Conservation (phyloP, 192 early-diverging fungal species). For the Umbelopsis sp. region DNA sequence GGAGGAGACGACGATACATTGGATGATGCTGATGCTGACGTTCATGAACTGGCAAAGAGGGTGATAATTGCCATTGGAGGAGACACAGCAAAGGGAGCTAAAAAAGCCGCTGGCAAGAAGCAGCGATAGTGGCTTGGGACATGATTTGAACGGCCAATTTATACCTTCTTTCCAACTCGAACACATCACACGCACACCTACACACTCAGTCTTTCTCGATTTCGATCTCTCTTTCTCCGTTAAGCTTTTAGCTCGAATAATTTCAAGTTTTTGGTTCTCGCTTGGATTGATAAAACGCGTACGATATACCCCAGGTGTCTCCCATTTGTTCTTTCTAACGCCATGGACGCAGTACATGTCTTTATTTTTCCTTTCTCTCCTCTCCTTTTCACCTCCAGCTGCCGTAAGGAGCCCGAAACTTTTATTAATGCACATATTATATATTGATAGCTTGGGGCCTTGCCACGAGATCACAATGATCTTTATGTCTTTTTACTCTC, state of each 20-base stretch:
- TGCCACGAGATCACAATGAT: background rate
- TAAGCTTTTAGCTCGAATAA: background rate
- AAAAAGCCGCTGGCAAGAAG: slow-evolving; percentile 11
- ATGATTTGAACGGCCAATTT: background rate
- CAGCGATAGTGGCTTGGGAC: slow-evolving; percentile 4
- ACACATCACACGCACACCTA: too few species aligned
- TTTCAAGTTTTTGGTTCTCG: too few species aligned
- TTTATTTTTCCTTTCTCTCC: background rate
- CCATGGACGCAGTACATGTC: background rate
- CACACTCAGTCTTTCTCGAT: background rate
- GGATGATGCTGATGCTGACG: slow-evolving; percentile 41
- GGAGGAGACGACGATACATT: slow-evolving; percentile 21
- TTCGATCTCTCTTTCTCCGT: background rate
- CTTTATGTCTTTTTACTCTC: background rate
- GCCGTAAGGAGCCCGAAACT: background rate
- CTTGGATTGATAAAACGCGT: background rate
- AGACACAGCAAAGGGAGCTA: background rate
- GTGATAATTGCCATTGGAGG: slow-evolving; percentile 21
- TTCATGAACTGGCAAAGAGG: slow-evolving; percentile 33
- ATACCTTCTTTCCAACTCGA: background rate
- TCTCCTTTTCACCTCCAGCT: background rate
- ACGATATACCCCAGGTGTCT: slow-evolving; percentile 18
- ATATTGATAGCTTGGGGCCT: background rate
- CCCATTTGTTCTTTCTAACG: background rate
- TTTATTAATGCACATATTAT: slow-evolving; percentile 13